A percentile compares a stretch with the other conserved stretches of the same genome.
phyloP scores from a whole-genome alignment of 257 asterid genomes.

The Petrea volubilis region DNA sequence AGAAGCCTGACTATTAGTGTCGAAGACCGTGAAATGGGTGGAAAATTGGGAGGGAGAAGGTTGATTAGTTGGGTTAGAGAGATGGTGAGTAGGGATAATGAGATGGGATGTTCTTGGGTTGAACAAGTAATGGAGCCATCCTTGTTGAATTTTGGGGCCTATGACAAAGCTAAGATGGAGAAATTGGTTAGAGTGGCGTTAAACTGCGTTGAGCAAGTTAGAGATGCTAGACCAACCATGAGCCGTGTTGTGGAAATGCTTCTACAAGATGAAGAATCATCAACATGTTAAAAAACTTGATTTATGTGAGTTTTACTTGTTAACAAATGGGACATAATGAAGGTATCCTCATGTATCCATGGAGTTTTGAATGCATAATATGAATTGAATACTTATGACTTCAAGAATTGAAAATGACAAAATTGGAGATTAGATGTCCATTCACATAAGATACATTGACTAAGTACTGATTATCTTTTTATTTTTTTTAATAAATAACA shows the following conservation, averaged over 20 bases:
- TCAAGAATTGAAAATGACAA: no score
- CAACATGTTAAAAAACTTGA: no score
- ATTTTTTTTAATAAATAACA: no score
- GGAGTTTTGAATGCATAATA: no score
- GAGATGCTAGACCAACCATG: constrained; percentile 42
- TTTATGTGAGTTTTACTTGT: neutral
- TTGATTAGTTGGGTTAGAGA: constrained; percentile 32
- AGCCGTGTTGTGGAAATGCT: constrained; percentile 34
- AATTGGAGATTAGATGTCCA: no score
- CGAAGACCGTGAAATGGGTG: neutral
- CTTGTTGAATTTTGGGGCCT: constrained; percentile 14
- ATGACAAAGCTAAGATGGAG: constrained; percentile 19
- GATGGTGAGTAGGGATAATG: constrained; percentile 1
- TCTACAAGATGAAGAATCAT: neutral
- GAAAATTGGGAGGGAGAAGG: constrained; percentile 15
- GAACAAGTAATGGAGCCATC: constrained; percentile 24
- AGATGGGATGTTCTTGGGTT: constrained; percentile 1
- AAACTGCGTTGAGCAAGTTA: constrained; percentile 30
- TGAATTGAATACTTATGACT: no score
- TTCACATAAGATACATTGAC: no score
- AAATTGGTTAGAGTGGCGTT: constrained; percentile 28
- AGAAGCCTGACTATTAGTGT: constrained; percentile 4
- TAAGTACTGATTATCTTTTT: no score
- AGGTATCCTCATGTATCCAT: no score
- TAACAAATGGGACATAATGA: no score